Conservation (phyloP, 1,284 basidiomycete genomes). For the Puccinia novopanici region DNA sequence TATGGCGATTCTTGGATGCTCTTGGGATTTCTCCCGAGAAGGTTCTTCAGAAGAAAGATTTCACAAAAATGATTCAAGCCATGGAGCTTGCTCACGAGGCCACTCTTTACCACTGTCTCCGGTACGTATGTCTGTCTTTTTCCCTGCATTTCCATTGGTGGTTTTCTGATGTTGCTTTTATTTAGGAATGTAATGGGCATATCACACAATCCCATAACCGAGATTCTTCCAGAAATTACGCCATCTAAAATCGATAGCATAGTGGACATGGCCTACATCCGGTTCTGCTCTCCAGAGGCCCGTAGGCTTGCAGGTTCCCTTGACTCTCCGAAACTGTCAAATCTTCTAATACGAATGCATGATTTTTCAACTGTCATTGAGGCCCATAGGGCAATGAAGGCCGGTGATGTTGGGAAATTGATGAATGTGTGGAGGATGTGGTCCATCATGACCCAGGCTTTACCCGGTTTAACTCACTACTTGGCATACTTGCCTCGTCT, state of each 20-base stretch:
- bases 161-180: not conserved
- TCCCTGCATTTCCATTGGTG: not conserved
- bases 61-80: not conserved
- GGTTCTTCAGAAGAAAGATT: too few relatives aligned
- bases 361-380: constrained; percentile 13
- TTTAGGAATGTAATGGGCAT: not conserved
- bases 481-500: not conserved
- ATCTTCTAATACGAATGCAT: not conserved
- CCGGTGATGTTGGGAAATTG: not conserved
- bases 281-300: not conserved
- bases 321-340: not conserved
- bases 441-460: not conserved
- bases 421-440: not conserved
- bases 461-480: not conserved
- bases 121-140: not conserved
- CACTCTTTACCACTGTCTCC: not conserved
- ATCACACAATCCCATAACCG: not conserved
- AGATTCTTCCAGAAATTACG: not conserved
- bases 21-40: constrained; percentile 3
- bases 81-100: not conserved
- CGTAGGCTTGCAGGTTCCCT: not conserved
- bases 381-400: too few relatives aligned
- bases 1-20: not conserved
- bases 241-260: not conserved
- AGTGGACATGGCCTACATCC: not conserved